These are phyloP conservation scores for Aspergillus fijiensis DNA, from an alignment of 2,329 filamentous ascomycete species.

Conservation along the genomic window DNA sequence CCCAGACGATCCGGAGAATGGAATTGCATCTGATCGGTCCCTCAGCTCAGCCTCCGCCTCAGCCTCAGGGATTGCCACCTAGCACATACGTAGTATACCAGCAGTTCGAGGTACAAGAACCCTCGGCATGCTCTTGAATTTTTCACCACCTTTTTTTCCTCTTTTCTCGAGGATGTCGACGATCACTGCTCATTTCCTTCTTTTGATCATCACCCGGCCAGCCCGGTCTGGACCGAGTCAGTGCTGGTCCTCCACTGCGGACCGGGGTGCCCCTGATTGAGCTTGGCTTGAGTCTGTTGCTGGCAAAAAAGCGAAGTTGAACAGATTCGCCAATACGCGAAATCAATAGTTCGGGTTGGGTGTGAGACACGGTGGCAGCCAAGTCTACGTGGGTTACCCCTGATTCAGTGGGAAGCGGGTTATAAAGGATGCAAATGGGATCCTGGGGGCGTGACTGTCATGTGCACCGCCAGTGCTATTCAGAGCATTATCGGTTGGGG, in stretches of 20 bases:
- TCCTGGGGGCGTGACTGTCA: too few species aligned
- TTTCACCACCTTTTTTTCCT: too few species aligned
- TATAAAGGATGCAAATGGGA: too few species aligned
- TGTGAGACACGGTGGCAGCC: background rate
- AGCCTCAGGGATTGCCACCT: background rate
- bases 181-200: background rate
- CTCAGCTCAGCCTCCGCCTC: background rate
- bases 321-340: background rate
- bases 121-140: too few species aligned
- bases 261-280: conserved; percentile 7
- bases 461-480: too few species aligned
- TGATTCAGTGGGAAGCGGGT: background rate
- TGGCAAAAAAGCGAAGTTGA: background rate
- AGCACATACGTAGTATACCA: too few species aligned
- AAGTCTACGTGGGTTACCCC: background rate
- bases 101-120: too few species aligned
- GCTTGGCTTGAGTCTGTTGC: conserved; percentile 7
- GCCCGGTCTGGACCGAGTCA: conserved; percentile 8
- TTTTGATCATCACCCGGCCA: background rate
- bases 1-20: background rate
- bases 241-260: conserved; percentile 7
- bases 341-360: background rate
- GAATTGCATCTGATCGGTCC: background rate
- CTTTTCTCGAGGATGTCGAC: background rate
- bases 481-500: background rate